Percentiles rank a stretch among this genome's conserved stretches.
Evolutionary conservation across 805 yeast species (phyloP).

Genomic region (Wickerhamomyces sydowiorum): DNA sequence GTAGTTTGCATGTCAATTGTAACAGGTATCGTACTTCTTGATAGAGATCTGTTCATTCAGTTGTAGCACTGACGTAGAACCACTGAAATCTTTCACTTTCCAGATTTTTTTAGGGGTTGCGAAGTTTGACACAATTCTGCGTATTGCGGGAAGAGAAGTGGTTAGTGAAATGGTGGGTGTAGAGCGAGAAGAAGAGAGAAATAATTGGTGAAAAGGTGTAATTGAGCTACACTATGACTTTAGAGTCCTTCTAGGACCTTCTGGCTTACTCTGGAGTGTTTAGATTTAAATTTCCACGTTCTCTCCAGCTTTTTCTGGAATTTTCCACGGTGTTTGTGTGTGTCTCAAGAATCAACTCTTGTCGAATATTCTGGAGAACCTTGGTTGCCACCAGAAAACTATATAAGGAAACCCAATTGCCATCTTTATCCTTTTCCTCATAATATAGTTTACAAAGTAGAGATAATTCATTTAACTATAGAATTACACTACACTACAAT

Average conservation of each 20-base stretch:
- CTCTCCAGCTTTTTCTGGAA: slow-evolving; percentile 8
- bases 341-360: not conserved
- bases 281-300: not conserved
- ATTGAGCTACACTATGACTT: not conserved
- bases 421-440: not conserved
- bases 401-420: slow-evolving; percentile 4
- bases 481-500: not conserved
- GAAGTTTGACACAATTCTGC: not conserved
- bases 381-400: not conserved
- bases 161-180: no score
- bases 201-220: no score
- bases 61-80: not conserved
- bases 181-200: no score
- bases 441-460: not conserved
- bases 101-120: no score
- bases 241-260: not conserved
- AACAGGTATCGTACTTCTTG: no score
- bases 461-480: not conserved
- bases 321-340: not conserved
- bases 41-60: no score
- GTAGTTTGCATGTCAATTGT: no score
- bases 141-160: not conserved
- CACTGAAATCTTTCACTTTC: no score
- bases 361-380: slow-evolving; percentile 1
- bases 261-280: not conserved